These are phyloP conservation scores for Nigrospora oryzae DNA, from an alignment of 2,329 filamentous ascomycete genomes.

Conservation along the genomic window DNA sequence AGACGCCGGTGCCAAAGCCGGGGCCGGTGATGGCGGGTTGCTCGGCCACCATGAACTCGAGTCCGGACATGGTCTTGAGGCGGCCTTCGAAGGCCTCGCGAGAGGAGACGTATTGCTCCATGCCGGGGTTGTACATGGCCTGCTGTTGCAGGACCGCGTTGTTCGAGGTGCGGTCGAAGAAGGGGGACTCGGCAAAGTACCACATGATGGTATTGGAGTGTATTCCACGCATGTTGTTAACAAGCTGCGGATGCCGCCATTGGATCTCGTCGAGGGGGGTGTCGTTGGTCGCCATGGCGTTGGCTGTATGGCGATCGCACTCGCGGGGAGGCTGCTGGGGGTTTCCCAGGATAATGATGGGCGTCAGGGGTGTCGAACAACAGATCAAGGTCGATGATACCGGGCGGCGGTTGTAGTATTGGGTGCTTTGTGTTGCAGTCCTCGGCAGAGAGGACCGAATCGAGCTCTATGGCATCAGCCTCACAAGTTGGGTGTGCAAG, in stretches of 20 bases:
- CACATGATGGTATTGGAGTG: slow-evolving; percentile 58
- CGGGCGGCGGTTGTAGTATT: too few relatives aligned
- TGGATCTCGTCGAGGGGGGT: slow-evolving; percentile 56
- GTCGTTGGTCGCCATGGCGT: slow-evolving; percentile 10
- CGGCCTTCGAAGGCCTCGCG: slow-evolving; percentile 56
- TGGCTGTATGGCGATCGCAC: background rate
- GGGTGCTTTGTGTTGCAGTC: too few relatives aligned
- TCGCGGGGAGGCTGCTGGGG: too few relatives aligned
- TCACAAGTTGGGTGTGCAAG: too few relatives aligned
- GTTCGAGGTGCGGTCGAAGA: slow-evolving; percentile 60
- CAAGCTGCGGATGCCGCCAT: slow-evolving; percentile 47
- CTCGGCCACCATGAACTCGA: slow-evolving; percentile 60
- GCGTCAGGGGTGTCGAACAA: too few relatives aligned
- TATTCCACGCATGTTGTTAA: slow-evolving; percentile 46
- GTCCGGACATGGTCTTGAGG: slow-evolving; percentile 54
- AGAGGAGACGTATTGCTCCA: slow-evolving; percentile 49
- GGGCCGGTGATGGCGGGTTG: slow-evolving; percentile 55
- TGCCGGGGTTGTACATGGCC: slow-evolving; percentile 50
- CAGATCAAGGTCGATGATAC: too few relatives aligned
- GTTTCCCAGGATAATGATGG: too few relatives aligned
- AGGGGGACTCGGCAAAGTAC: slow-evolving; percentile 61
- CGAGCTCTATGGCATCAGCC: too few relatives aligned
- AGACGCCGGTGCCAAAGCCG: slow-evolving; percentile 54
- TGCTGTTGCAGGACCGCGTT: slow-evolving; percentile 56
- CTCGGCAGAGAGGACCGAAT: too few relatives aligned